Evolutionary conservation across 2,329 filamentous ascomycete species (phyloP).

Genomic region (Chaetomiaceae sp.): DNA sequence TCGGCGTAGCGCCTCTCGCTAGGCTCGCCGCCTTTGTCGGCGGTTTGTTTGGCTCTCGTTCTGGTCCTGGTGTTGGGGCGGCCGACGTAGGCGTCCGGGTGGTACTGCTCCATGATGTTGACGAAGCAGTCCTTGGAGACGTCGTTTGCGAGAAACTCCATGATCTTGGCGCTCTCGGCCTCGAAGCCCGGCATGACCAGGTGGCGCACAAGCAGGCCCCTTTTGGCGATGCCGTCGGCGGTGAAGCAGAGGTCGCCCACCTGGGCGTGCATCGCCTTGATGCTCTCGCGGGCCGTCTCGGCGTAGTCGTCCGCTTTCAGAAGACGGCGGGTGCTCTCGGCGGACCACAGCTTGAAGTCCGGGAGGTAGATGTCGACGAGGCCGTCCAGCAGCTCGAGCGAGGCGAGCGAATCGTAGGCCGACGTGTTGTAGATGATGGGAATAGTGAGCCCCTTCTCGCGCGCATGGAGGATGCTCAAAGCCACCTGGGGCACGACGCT

Average conservation of each 20-base stretch:
- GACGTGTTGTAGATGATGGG: slow-evolving; percentile 85
- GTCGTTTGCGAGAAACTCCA: slow-evolving; percentile 68
- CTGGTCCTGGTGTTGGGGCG: slow-evolving; percentile 48
- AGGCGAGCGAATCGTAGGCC: slow-evolving; percentile 70
- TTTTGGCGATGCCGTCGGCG: slow-evolving; percentile 73
- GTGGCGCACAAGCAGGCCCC: slow-evolving; percentile 69
- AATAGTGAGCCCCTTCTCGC: slow-evolving; percentile 61
- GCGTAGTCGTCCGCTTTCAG: slow-evolving; percentile 77
- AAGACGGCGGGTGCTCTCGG: slow-evolving; percentile 60
- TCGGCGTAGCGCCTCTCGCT: slow-evolving; percentile 63
- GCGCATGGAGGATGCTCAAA: slow-evolving; percentile 68
- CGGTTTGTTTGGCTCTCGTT: slow-evolving; percentile 27
- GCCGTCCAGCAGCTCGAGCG: slow-evolving; percentile 68
- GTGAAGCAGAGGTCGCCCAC: slow-evolving; percentile 83
- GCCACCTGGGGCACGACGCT: slow-evolving; percentile 74
- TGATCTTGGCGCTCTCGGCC: slow-evolving; percentile 67
- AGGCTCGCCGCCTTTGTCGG: slow-evolving; percentile 28
- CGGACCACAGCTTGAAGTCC: slow-evolving; percentile 79
- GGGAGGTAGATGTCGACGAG: slow-evolving; percentile 83
- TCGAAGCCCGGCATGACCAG: slow-evolving; percentile 81
- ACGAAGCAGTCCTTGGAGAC: slow-evolving; percentile 73
- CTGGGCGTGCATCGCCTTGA: slow-evolving; percentile 74
- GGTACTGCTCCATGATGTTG: slow-evolving; percentile 87
- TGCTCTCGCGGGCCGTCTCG: slow-evolving; percentile 66
- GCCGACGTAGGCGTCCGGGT: slow-evolving; percentile 74